phyloP scores from a whole-genome alignment of 306 rosid species.

The Cyamopsis tetragonoloba region DNA sequence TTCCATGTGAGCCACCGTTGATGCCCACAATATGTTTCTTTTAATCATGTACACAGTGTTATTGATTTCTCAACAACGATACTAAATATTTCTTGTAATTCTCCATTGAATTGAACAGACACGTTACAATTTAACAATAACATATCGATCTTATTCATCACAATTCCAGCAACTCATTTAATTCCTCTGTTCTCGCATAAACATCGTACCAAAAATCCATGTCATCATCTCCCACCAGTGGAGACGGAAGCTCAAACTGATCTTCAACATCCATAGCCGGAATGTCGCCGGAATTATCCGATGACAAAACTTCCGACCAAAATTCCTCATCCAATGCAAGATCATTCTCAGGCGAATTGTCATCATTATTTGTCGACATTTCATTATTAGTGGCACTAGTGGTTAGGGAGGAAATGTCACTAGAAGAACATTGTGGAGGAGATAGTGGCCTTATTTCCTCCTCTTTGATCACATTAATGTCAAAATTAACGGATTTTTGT shows the following conservation, averaged over 20 bases:
- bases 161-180: conserved; percentile 31
- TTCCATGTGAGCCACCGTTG: too few species aligned
- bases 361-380: background rate
- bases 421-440: conserved; percentile 47
- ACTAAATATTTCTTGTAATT: background rate
- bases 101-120: background rate
- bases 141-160: conserved; percentile 13
- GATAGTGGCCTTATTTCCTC: conserved; percentile 25
- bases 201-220: conserved; percentile 66
- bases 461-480: background rate
- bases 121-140: background rate
- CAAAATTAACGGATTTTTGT: background rate
- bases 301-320: conserved; percentile 62
- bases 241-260: conserved; percentile 27
- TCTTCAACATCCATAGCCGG: background rate
- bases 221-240: conserved; percentile 10
- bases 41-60: too few species aligned
- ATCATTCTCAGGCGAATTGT: conserved; percentile 24
- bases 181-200: conserved; percentile 49
- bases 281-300: conserved; percentile 26
- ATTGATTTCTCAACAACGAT: too few species aligned
- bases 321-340: conserved; percentile 58
- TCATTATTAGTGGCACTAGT: conserved; percentile 2
- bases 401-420: conserved; percentile 42
- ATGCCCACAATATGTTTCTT: too few species aligned